phyloP scores from a whole-genome alignment of 495 filamentous ascomycete species.

The Aspergillus funiculosus region DNA sequence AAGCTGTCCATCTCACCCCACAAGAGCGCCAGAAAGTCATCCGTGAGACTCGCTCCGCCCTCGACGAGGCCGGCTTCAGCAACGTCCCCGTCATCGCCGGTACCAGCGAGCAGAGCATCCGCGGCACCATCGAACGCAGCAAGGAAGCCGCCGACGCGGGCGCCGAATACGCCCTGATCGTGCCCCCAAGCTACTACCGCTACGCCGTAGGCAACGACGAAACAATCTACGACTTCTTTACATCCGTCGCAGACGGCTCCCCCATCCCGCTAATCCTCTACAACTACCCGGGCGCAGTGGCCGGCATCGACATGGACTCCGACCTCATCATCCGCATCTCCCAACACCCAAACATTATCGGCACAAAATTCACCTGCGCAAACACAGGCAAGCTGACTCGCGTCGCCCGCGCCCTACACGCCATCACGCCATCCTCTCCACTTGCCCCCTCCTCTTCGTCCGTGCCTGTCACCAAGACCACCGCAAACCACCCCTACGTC shows the following conservation, averaged over 20 bases:
- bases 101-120: constrained; percentile 70
- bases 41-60: constrained; percentile 69
- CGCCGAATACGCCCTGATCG: constrained; percentile 70
- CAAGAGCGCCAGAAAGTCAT: constrained; percentile 73
- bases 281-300: constrained; percentile 86
- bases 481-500: constrained; percentile 60
- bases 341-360: constrained; percentile 75
- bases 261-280: constrained; percentile 79
- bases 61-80: constrained; percentile 73
- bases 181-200: constrained; percentile 82
- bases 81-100: constrained; percentile 77
- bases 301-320: constrained; percentile 89
- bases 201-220: constrained; percentile 67
- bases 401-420: constrained; percentile 70
- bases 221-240: constrained; percentile 71
- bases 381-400: constrained; percentile 85
- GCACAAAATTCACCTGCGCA: constrained; percentile 88
- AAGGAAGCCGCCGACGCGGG: constrained; percentile 62
- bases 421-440: constrained; percentile 53
- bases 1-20: constrained; percentile 75
- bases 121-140: constrained; percentile 68
- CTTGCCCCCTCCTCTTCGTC: constrained; percentile 28
- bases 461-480: constrained; percentile 28
- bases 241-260: constrained; percentile 63
- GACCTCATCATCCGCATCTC: constrained; percentile 79